Evolutionary conservation across 306 rosid genomes (phyloP).

Genomic region (Casuarina equisetifolia): DNA sequence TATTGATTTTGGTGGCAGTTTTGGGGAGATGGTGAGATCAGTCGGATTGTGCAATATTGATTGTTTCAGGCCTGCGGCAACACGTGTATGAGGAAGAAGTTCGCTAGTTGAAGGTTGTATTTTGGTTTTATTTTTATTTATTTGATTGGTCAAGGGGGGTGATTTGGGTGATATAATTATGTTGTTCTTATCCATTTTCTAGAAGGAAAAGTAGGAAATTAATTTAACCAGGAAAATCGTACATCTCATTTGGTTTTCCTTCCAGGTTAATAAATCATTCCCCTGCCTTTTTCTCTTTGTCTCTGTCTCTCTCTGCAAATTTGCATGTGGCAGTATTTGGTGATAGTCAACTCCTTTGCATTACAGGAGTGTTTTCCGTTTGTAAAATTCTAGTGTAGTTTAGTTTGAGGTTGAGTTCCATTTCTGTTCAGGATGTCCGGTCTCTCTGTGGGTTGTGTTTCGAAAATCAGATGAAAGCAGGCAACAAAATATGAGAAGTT

Average conservation of each 20-base stretch:
- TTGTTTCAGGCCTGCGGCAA: constrained; percentile 81
- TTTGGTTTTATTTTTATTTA: constrained; percentile 26
- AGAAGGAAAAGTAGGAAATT: constrained; percentile 32
- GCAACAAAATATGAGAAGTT: not conserved
- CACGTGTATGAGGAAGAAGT: constrained; percentile 49
- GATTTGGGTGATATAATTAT: constrained; percentile 35
- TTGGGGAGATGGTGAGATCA: constrained; percentile 89
- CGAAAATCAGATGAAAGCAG: not conserved
- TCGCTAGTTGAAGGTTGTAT: constrained; percentile 31
- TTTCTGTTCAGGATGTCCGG: no score
- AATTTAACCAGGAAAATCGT: constrained; percentile 39
- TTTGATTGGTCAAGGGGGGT: constrained; percentile 52
- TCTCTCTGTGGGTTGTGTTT: not conserved
- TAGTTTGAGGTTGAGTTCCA: not conserved
- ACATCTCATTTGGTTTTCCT: constrained; percentile 27
- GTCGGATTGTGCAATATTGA: constrained; percentile 89
- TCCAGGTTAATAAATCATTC: constrained; percentile 27
- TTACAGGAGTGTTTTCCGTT: not conserved
- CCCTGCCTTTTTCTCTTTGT: not conserved
- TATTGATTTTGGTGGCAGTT: constrained; percentile 55
- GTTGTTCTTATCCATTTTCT: constrained; percentile 31
- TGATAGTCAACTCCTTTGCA: not conserved
- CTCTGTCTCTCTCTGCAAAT: not conserved
- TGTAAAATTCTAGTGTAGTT: not conserved
- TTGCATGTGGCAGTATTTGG: not conserved